phyloP scores from a whole-genome alignment of 2,329 filamentous ascomycete genomes.

The Epichloe gansuensis region DNA sequence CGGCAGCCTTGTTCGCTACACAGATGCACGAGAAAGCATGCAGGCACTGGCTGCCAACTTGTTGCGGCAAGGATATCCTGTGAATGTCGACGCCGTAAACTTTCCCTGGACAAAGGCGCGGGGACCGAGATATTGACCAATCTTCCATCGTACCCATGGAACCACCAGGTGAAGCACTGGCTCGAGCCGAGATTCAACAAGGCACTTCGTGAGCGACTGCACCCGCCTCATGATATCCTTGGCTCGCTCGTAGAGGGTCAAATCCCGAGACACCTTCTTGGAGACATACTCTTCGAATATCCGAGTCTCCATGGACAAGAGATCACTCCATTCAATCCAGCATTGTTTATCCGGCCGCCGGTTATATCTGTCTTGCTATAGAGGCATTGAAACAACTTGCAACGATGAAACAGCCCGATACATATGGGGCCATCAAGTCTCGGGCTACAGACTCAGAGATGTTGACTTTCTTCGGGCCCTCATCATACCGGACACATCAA shows the following conservation, averaged over 20 bases:
- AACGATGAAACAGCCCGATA: not conserved
- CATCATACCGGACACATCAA: not conserved
- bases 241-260: too few species aligned
- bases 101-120: too few species aligned
- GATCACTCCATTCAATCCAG: constrained; percentile 20
- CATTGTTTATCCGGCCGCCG: constrained; percentile 23
- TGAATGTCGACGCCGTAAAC: too few species aligned
- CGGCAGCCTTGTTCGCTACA: too few species aligned
- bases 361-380: constrained; percentile 22
- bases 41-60: too few species aligned
- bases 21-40: too few species aligned
- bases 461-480: not conserved
- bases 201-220: constrained; percentile 11
- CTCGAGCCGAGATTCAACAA: constrained; percentile 14
- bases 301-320: constrained; percentile 21
- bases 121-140: too few species aligned
- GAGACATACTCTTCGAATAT: constrained; percentile 20
- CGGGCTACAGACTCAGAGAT: not conserved
- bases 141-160: constrained; percentile 8
- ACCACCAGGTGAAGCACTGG: constrained; percentile 19
- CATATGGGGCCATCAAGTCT: not conserved
- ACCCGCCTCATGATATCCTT: constrained; percentile 13
- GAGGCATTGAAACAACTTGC: constrained; percentile 10
- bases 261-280: constrained; percentile 13
- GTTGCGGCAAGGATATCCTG: too few species aligned